phyloP scores from a whole-genome alignment of 257 asterid species.

The Craterostigma plantagineum region DNA sequence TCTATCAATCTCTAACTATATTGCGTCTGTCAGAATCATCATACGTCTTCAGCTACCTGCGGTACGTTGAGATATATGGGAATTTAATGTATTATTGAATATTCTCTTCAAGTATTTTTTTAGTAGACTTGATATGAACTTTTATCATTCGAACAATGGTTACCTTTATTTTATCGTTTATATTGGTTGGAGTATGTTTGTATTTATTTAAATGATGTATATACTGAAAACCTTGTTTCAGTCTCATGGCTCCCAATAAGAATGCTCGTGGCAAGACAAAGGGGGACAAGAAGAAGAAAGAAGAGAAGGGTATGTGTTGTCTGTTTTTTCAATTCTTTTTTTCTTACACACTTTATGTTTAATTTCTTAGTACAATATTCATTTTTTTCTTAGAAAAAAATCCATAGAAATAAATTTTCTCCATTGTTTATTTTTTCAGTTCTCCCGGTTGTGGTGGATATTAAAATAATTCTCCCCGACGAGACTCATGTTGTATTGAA shows the following conservation, averaged over 20 bases:
- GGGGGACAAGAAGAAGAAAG: conserved; percentile 97
- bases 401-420: not conserved
- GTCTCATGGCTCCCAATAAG: conserved; percentile 85
- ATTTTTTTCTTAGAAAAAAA: not conserved
- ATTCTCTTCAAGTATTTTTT: not conserved
- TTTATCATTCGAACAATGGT: too few relatives aligned
- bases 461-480: conserved; percentile 64
- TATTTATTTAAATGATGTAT: not conserved
- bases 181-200: too few relatives aligned
- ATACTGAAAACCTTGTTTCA: not conserved
- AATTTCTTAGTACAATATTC: not conserved
- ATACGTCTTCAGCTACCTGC: not conserved
- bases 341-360: not conserved
- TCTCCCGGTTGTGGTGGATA: conserved; percentile 83
- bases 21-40: not conserved
- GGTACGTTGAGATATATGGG: too few relatives aligned
- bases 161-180: too few relatives aligned
- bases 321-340: not conserved
- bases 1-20: conserved; percentile 9
- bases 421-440: conserved; percentile 36
- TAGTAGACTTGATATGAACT: too few relatives aligned
- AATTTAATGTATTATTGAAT: not conserved
- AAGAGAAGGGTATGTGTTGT: conserved; percentile 55
- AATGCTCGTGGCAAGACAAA: conserved; percentile 69
- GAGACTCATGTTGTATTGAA: conserved; percentile 65